These are phyloP conservation scores for Andrographis paniculata DNA, from an alignment of 305 asterid species.

Conservation along the genomic window DNA sequence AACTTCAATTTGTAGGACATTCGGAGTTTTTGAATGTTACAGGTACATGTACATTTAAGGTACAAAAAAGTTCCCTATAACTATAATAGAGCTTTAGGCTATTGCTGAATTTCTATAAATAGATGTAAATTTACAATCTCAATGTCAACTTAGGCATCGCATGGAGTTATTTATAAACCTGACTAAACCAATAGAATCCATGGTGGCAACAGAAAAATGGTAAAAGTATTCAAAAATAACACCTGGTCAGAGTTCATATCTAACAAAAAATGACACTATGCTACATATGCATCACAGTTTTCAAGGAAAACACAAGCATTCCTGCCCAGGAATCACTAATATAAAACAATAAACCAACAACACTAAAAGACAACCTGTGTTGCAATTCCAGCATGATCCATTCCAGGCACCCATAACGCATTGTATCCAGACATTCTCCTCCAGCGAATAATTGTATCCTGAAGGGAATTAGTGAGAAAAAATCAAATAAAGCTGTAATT, in stretches of 20 bases:
- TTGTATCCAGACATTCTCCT: conserved; percentile 95
- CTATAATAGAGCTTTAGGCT: neutral
- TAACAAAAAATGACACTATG: neutral
- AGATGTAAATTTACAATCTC: neutral
- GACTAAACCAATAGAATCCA: neutral
- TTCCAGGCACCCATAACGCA: conserved; percentile 91
- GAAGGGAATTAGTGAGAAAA: conserved; percentile 21
- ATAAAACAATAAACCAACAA: conserved; percentile 5
- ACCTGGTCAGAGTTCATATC: neutral
- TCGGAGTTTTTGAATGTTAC: too few species aligned
- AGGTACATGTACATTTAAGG: too few species aligned
- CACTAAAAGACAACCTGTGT: conserved; percentile 60
- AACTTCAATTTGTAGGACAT: too few species aligned
- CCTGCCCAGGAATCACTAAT: conserved; percentile 1
- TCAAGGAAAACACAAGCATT: conserved; percentile 10
- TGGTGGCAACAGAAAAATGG: too few species aligned
- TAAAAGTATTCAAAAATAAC: too few species aligned
- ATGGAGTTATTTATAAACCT: neutral
- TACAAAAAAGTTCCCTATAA: too few species aligned
- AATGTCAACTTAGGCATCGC: too few species aligned
- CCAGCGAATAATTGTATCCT: conserved; percentile 98
- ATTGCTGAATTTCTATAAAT: neutral
- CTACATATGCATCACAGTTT: conserved; percentile 1
- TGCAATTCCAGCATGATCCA: conserved; percentile 98
- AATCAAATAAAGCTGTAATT: conserved; percentile 13